phyloP scores from a whole-genome alignment of 305 asterid genomes.

The Rubia tinctorum region DNA sequence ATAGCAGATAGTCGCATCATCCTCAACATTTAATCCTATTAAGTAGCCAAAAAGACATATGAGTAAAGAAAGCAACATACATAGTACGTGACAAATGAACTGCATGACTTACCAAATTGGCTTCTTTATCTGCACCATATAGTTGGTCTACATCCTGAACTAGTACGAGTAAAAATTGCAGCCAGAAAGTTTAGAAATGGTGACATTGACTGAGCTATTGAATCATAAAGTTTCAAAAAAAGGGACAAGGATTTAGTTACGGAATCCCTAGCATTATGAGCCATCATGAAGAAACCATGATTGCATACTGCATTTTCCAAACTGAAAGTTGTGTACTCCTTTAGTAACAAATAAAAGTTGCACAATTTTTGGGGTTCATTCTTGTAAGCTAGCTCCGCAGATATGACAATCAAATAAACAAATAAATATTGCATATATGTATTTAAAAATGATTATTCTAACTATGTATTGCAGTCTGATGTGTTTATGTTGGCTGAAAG shows the following conservation, averaged over 20 bases:
- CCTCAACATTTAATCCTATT: slow-evolving; percentile 36
- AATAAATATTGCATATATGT: no score
- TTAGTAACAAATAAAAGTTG: neutral
- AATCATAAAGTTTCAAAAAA: slow-evolving; percentile 28
- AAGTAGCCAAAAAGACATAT: neutral
- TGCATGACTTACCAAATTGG: slow-evolving; percentile 20
- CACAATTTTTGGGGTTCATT: neutral
- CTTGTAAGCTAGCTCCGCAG: no score
- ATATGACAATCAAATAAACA: no score
- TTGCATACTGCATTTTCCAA: slow-evolving; percentile 51
- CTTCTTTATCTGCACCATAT: slow-evolving; percentile 15
- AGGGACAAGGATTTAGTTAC: slow-evolving; percentile 25
- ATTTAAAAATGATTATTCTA: no score
- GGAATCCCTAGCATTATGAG: slow-evolving; percentile 48
- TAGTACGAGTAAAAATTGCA: slow-evolving; percentile 12
- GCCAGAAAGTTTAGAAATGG: slow-evolving; percentile 32
- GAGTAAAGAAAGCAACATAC: neutral
- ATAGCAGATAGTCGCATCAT: slow-evolving; percentile 40
- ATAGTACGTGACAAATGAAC: neutral
- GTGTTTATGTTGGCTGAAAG: no score
- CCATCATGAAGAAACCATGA: slow-evolving; percentile 64
- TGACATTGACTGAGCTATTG: slow-evolving; percentile 15
- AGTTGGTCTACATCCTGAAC: slow-evolving; percentile 11
- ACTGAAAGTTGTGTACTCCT: slow-evolving; percentile 17
- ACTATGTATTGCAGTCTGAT: no score